Base-by-base conservation (phyloP, 192 early-diverging fungal genomes). In the Phlyctochytrium bullatum region DNA sequence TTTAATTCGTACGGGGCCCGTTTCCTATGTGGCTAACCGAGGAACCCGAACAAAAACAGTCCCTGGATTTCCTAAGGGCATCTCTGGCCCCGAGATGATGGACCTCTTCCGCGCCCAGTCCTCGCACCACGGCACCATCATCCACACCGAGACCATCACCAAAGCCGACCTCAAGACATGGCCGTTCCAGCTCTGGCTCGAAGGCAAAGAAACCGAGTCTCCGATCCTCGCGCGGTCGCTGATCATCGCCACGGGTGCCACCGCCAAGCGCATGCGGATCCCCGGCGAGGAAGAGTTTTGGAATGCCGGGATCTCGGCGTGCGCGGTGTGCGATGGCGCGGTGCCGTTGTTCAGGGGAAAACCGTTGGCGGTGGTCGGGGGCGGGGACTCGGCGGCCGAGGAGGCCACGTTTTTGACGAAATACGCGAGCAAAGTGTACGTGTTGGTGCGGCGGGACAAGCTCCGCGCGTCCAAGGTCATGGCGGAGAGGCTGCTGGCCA, bases 271-370 rank as follows among this genome's bases (percentile, higher is more conserved):
- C 59, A 71, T 86, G 78, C 23, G 83, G 75, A 91, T 97, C 62
- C 82, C 86, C 34, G 95, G 95, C 62, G 95, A 97, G 72, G 95
- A 96, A 51, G 79, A 64, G 23, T 95, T 92, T 85, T 97, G 97
- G 97, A 94, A 98, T 78, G 89, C 89, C n/a, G 97, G 97, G 68
- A 99, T 99, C 79, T 95, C 92, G 61, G 97, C 97, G 3, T 99
- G 97, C 71, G 97, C 97, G 58, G 97, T 99, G 51, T 99, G 97
- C 80, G 97, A 99, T 76, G 97, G 95, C 68, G 93, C 95, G 52
- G 93, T 91, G 23, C 97, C 97, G 23, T 94, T 98, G 66, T 99
- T 97, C 88, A 87, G 93, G 68, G 91, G 95, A 75, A 94, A 95
- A 81, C 91, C 92, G 28, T 78, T 98, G 60, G 95, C 88, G 24